A percentile compares a stretch with the other conserved stretches of the same genome.
These are phyloP conservation scores for Escallonia rubra DNA, from an alignment of 129 eudicot species.

Conservation along the genomic window DNA sequence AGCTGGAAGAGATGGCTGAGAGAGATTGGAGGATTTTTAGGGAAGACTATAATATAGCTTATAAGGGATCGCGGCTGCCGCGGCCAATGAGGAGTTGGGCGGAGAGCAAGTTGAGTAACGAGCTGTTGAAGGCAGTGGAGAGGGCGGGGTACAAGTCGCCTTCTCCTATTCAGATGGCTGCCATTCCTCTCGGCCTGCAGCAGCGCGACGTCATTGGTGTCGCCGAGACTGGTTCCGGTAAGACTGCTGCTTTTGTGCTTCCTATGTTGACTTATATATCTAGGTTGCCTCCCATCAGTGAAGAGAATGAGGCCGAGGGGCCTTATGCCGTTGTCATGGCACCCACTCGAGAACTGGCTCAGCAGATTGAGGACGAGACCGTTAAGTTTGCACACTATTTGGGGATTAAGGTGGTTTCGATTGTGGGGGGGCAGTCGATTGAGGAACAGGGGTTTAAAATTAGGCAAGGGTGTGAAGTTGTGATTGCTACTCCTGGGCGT, in stretches of 20 bases:
- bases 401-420: constrained; percentile 51
- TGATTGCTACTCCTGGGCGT: constrained; percentile 63
- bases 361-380: constrained; percentile 60
- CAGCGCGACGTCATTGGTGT: constrained; percentile 56
- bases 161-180: constrained; percentile 64
- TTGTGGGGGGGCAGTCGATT: constrained; percentile 64
- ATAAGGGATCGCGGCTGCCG: constrained; percentile 52
- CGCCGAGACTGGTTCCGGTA: constrained; percentile 64
- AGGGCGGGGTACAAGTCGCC: constrained; percentile 50
- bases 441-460: constrained; percentile 60
- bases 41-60: constrained; percentile 52
- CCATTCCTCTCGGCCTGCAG: constrained; percentile 54
- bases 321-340: constrained; percentile 70
- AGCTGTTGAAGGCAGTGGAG: constrained; percentile 56
- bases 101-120: constrained; percentile 39
- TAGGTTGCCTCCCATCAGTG: constrained; percentile 51
- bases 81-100: constrained; percentile 59
- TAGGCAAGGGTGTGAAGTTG: constrained; percentile 60
- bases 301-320: constrained; percentile 60
- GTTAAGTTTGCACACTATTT: constrained; percentile 55
- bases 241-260: constrained; percentile 60
- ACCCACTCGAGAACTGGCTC: constrained; percentile 55
- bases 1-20: constrained; percentile 59
- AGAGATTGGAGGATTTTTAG: constrained; percentile 63
- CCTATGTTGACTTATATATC: constrained; percentile 60